A percentile compares a stretch with the other conserved stretches of the same genome.
These are phyloP conservation scores for Phaeoacremonium minimum DNA, from an alignment of 2,329 filamentous ascomycete genomes.

Conservation along the genomic window DNA sequence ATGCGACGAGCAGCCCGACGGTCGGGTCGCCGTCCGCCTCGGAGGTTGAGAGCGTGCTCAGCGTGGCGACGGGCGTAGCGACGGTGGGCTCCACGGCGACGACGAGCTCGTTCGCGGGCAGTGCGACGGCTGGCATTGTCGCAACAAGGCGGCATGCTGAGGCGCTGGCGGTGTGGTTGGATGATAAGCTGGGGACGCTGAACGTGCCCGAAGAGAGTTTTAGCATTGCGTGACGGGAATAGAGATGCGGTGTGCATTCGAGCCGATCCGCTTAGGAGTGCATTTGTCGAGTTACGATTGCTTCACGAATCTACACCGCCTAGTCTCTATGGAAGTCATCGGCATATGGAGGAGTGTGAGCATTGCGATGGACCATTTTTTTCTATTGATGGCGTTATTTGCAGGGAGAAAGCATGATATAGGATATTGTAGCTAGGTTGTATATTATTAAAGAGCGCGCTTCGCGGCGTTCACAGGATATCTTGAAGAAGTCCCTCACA, in stretches of 20 bases:
- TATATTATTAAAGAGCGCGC: too few species aligned
- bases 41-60: conserved; percentile 42
- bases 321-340: too few species aligned
- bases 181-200: conserved; percentile 53
- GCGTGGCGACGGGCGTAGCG: conserved; percentile 39
- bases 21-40: conserved; percentile 30
- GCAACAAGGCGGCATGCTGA: conserved; percentile 52
- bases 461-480: too few species aligned
- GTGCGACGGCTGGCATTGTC: conserved; percentile 39
- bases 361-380: too few species aligned
- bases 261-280: too few species aligned
- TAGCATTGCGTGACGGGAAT: conserved; percentile 22
- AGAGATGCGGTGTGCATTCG: too few species aligned
- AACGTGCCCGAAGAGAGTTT: conserved; percentile 49
- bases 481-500: too few species aligned
- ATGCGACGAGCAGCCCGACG: conserved; percentile 18
- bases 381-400: too few species aligned
- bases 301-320: too few species aligned
- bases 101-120: conserved; percentile 22
- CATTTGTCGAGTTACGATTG: too few species aligned
- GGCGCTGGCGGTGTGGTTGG: conserved; percentile 55
- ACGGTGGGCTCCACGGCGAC: conserved; percentile 31
- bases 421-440: too few species aligned
- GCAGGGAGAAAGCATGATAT: too few species aligned
- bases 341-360: conserved; percentile 1